Percentiles rank a stretch among this genome's conserved stretches.
phyloP scores from a whole-genome alignment of 1,139 yeast species.

The Groenewaldozyma sp. region DNA sequence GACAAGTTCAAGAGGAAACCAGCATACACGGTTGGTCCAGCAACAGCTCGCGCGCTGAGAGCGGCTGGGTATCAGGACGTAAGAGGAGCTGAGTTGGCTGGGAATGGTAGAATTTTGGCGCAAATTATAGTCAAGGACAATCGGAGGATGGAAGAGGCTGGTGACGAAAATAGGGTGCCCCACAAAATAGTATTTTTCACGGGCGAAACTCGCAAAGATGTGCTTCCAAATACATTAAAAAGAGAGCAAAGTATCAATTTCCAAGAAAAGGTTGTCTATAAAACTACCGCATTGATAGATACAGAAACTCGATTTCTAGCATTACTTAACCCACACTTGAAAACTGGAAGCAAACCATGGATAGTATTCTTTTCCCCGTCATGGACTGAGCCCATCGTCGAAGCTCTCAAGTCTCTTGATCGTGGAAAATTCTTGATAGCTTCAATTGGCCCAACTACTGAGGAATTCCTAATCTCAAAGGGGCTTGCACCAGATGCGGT shows the following conservation, averaged over 20 bases:
- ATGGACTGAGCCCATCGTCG: constrained; percentile 59
- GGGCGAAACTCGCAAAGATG: constrained; percentile 77
- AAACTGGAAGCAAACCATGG: constrained; percentile 12
- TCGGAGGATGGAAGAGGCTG: too few species aligned
- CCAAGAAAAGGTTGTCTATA: constrained; percentile 59
- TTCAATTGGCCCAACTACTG: constrained; percentile 91
- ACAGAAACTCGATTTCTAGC: constrained; percentile 29
- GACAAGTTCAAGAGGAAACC: constrained; percentile 37
- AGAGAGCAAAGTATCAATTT: constrained; percentile 39
- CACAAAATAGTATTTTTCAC: constrained; percentile 68
- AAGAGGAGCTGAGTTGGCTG: constrained; percentile 67
- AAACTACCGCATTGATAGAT: constrained; percentile 46
- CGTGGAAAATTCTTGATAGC: constrained; percentile 43
- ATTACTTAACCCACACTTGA: constrained; percentile 5
- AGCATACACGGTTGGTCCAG: constrained; percentile 88
- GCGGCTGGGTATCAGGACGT: constrained; percentile 59
- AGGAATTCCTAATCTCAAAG: constrained; percentile 44
- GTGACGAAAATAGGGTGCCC: too few species aligned
- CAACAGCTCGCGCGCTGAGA: constrained; percentile 56
- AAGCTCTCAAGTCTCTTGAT: constrained; percentile 19
- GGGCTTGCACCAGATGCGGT: constrained; percentile 54
- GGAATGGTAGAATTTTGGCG: constrained; percentile 68
- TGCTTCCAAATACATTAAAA: constrained; percentile 55
- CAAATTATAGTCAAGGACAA: constrained; percentile 47
- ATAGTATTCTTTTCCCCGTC: constrained; percentile 87